Evolutionary conservation across 768 basidiomycete species (phyloP).

Genomic region (Serendipita sp.): DNA sequence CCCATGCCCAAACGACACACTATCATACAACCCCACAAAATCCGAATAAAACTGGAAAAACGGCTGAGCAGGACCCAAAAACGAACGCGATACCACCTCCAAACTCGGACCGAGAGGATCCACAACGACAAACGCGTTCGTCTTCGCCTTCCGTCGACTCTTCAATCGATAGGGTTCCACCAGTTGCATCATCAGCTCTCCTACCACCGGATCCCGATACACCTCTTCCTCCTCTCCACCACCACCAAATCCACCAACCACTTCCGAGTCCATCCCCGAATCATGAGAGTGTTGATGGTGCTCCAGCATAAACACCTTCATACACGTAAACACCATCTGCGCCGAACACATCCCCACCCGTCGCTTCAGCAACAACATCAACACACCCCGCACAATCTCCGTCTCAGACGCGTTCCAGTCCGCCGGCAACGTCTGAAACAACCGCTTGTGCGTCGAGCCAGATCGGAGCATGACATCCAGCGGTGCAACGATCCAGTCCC

Average conservation of each 20-base stretch:
- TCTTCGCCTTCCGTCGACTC: constrained; percentile 17
- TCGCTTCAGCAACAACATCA: constrained; percentile 38
- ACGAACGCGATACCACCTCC: constrained; percentile 38
- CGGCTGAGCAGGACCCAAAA: constrained; percentile 52
- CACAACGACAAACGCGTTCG: not conserved
- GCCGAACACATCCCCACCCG: constrained; percentile 28
- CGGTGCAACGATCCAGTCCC: constrained; percentile 55
- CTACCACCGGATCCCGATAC: constrained; percentile 60
- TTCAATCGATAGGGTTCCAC: constrained; percentile 33
- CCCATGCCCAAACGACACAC: constrained; percentile 78
- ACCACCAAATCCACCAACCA: not conserved
- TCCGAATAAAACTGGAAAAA: constrained; percentile 94
- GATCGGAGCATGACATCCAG: constrained; percentile 72
- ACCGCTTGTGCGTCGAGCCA: constrained; percentile 42
- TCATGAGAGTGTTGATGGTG: constrained; percentile 52
- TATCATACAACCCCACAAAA: constrained; percentile 77
- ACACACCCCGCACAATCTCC: constrained; percentile 53
- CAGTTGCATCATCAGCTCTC: constrained; percentile 40
- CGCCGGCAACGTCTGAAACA: constrained; percentile 45
- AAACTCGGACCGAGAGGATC: constrained; percentile 18
- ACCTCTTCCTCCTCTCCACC: constrained; percentile 41
- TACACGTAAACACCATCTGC: constrained; percentile 57
- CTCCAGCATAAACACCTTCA: constrained; percentile 95
- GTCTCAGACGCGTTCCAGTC: constrained; percentile 69
- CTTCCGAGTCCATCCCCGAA: constrained; percentile 27